Evolutionary conservation across 257 asterid species (phyloP).

Genomic region (Ligustrum vulgare): DNA sequence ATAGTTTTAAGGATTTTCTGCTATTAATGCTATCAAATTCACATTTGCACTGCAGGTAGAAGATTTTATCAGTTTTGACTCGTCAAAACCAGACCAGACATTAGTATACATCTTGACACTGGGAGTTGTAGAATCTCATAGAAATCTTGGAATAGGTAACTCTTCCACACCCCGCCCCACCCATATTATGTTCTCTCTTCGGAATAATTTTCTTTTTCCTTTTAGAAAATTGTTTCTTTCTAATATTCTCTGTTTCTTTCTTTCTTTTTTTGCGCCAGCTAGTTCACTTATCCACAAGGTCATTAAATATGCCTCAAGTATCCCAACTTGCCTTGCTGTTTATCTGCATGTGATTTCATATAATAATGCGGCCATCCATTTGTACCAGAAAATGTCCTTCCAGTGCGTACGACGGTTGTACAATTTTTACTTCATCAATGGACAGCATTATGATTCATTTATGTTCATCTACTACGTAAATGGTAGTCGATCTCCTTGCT

Average conservation of each 20-base stretch:
- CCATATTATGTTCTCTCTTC: background rate
- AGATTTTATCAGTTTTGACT: conserved; percentile 71
- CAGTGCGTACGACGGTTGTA: conserved; percentile 74
- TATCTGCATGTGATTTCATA: conserved; percentile 96
- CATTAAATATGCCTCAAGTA: conserved; percentile 67
- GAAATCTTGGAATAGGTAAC: conserved; percentile 85
- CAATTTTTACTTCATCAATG: conserved; percentile 75
- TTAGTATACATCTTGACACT: conserved; percentile 81
- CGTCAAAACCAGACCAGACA: conserved; percentile 70
- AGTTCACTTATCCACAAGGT: conserved; percentile 77
- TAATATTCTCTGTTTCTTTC: conserved; percentile 26
- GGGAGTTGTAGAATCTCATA: conserved; percentile 87
- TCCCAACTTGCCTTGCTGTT: conserved; percentile 77
- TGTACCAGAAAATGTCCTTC: conserved; percentile 87
- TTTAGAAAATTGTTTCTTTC: conserved; percentile 14
- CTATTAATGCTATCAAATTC: conserved; percentile 4
- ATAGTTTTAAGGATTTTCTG: background rate
- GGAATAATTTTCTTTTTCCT: conserved; percentile 9
- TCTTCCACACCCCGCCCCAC: background rate
- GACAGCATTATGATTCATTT: conserved; percentile 84
- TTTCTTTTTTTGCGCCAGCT: conserved; percentile 71
- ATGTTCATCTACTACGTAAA: conserved; percentile 92
- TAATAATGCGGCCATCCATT: conserved; percentile 83
- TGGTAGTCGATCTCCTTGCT: conserved; percentile 96
- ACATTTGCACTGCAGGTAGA: conserved; percentile 54